Evolutionary conservation across 805 yeast species (phyloP).

Genomic region (Komagataella kurtzmanii): DNA sequence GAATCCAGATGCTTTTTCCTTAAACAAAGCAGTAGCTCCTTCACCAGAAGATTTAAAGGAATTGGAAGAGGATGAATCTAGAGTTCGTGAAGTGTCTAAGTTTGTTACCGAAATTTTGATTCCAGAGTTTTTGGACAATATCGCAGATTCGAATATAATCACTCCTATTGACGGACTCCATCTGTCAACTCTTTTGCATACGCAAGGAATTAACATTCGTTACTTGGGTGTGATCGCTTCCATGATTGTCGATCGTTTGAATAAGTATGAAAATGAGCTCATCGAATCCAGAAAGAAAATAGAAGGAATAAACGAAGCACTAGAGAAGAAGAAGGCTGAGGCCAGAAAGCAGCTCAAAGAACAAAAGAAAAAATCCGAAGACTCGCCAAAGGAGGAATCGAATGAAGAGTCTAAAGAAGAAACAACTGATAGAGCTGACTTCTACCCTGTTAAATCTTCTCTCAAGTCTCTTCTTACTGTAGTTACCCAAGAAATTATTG

Average conservation of each 20-base stretch:
- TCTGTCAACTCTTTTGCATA: slow-evolving; percentile 56
- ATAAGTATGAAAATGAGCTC: not conserved
- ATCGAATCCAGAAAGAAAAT: slow-evolving; percentile 6
- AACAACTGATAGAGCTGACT: slow-evolving; percentile 20
- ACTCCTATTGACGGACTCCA: slow-evolving; percentile 79
- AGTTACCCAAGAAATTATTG: slow-evolving; percentile 54
- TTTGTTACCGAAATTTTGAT: slow-evolving; percentile 47
- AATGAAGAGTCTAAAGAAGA: slow-evolving; percentile 20
- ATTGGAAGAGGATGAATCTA: slow-evolving; percentile 39
- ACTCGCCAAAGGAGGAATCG: slow-evolving; percentile 11
- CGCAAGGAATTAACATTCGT: slow-evolving; percentile 77
- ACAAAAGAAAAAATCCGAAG: slow-evolving; percentile 10
- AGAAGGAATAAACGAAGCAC: slow-evolving; percentile 8
- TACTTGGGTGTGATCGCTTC: slow-evolving; percentile 60
- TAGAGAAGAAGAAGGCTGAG: slow-evolving; percentile 10
- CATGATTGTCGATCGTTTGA: slow-evolving; percentile 12
- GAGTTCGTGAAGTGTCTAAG: slow-evolving; percentile 56
- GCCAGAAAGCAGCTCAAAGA: slow-evolving; percentile 14
- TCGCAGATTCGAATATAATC: slow-evolving; percentile 31
- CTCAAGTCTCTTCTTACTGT: slow-evolving; percentile 33
- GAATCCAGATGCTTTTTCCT: slow-evolving; percentile 68
- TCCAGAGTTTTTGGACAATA: slow-evolving; percentile 45
- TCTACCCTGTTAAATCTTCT: slow-evolving; percentile 27
- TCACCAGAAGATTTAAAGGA: slow-evolving; percentile 20
- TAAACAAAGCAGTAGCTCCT: slow-evolving; percentile 24